Base-by-base conservation (phyloP, 202 grass and related monocot species). In the Hordeum pubiflorum region DNA sequence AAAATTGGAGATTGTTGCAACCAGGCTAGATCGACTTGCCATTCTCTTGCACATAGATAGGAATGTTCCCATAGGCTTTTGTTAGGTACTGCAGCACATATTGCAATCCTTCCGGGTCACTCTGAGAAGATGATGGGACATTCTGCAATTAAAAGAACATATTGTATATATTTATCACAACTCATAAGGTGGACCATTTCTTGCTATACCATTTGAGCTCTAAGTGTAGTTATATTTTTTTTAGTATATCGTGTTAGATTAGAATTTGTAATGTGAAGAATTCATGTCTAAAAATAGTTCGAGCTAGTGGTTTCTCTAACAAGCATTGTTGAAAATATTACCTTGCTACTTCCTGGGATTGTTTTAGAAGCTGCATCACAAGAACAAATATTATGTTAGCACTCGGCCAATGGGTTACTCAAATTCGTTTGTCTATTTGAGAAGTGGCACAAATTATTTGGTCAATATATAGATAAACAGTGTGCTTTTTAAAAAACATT, bases 31-130 rank as follows among this genome's bases (percentile, higher is more conserved):
- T 72, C 40, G 31, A 88, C 88, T 81, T 80, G 70, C 93, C 93
- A 32, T 88, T 97, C 79, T 97, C 93, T 72, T 93, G 86, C 21
- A 93, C 37, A 78, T 91, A 91, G 75, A 91, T 76, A 4, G 86
- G 88, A 81, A 89, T 64, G 63, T 87, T 63, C 20, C 66, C 69
- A 10, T 93, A 93, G 27, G 63, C 11, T 34, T 89, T 64, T 87
- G 65, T 83, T 20, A 97, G 55, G 81, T 97, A 83, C 36, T 93
- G 63, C 38, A 89, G 23, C 40, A 87, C 9, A 65, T 87, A 21
- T 69, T 83, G 83, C 80, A 96, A 69, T 41, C 90, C 90, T 76
- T 72, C 40, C 4, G 87, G 93, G 75, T 96, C 90, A 26, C 5
- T 27, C 4, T 11, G 74, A 69, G 82, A 9, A 59, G 33, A 24